Evolutionary conservation across 176 grass and related monocot species (phyloP).

Genomic region (Zoysia japonica): DNA sequence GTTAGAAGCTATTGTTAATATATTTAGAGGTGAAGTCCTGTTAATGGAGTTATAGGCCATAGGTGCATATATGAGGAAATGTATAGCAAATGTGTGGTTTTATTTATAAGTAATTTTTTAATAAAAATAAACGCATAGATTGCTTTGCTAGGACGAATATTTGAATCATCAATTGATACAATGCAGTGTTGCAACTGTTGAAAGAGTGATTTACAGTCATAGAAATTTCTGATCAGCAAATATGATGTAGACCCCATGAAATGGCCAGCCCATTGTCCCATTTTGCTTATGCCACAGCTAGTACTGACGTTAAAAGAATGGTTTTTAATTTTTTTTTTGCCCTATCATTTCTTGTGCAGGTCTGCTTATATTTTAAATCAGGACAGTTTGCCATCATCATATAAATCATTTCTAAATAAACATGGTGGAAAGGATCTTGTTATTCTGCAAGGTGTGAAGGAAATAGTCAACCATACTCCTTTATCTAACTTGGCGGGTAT

Average conservation of each 20-base stretch:
- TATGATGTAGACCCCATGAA: neutral
- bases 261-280: neutral
- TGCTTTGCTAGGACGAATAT: neutral
- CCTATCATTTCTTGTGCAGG: constrained; percentile 48
- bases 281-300: neutral
- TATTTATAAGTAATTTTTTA: neutral
- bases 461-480: constrained; percentile 65
- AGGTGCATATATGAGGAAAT: neutral
- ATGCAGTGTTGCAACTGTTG: neutral
- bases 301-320: neutral
- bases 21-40: neutral
- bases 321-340: neutral
- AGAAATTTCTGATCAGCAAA: neutral
- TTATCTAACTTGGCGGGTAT: constrained; percentile 74
- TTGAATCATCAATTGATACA: neutral
- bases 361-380: constrained; percentile 84
- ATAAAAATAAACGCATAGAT: neutral
- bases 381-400: constrained; percentile 89
- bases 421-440: constrained; percentile 82
- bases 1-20: neutral
- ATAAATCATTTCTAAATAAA: constrained; percentile 88
- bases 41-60: neutral
- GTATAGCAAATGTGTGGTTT: neutral
- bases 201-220: neutral
- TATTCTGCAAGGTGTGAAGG: constrained; percentile 85